Base-by-base conservation (phyloP, 805 yeast species). In the Wickerhamomyces chambardii region DNA sequence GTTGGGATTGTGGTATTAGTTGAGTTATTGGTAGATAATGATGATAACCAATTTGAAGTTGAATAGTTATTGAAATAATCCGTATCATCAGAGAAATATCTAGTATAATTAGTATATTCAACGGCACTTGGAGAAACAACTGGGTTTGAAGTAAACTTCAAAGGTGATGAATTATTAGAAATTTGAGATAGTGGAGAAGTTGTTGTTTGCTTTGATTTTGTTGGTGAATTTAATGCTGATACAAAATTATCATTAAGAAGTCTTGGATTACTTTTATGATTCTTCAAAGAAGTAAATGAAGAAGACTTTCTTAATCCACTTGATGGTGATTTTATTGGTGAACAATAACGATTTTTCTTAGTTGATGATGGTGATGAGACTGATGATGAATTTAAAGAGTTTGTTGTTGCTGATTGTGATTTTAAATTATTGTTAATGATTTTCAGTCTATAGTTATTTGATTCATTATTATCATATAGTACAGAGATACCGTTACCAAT, bases 391-490 rank as follows among this genome's bases (percentile, higher is more conserved):
- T 19, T 4, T 19, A 19, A 19, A 10, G 22, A 19, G 5, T 8
- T 8, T 19, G 3, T 19, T 19, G 22, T 8, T 19, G 22, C 7
- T 10, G 22, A 19, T 19, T 7, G 10, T 7, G 22, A 19, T 10
- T 19, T n/a, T n/a, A n/a, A n/a, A 19, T 19, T 19, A 19, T 8
- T 19, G 10, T 24, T 11, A 33, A 36, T 40, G 17, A 43, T 40
- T n/a, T 48, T 43, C 16, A 75, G 53, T 36, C 54, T 56, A 40
- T 58, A 66, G 40, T 66, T 63, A 22, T 50, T 47, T 12, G 44
- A 42, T 24, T 53, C 40, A 42, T 66, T 66, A 47, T 58, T 66
- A 44, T 66, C 72, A 65, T 68, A 66, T 39, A 39, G 64, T 7
- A 42, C 45, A 9, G 30, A 35, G 4, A 32, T 19, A 12, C 57